phyloP scores from a whole-genome alignment of 768 basidiomycete genomes.

The Pleurotus platypus region DNA sequence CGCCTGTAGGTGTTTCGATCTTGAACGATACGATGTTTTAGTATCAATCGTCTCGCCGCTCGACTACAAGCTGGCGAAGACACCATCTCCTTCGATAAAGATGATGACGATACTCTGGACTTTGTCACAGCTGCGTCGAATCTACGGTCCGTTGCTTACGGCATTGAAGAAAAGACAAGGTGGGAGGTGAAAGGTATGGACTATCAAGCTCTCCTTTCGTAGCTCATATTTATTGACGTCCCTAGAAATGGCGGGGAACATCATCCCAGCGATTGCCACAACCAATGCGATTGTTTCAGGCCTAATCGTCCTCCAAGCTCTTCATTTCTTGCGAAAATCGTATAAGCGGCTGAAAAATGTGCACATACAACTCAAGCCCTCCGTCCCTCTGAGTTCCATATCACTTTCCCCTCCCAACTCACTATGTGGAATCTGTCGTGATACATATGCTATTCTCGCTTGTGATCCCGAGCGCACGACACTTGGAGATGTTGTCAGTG shows the following conservation, averaged over 20 bases:
- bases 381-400: constrained; percentile 73
- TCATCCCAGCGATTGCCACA: constrained; percentile 98
- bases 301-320: constrained; percentile 87
- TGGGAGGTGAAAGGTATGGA: constrained; percentile 93
- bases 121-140: constrained; percentile 96
- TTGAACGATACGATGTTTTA: constrained; percentile 24
- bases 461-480: constrained; percentile 72
- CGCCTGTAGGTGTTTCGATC: not conserved
- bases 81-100: constrained; percentile 91
- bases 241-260: constrained; percentile 98
- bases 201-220: not conserved
- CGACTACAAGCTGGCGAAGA: constrained; percentile 65
- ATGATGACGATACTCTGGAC: constrained; percentile 94
- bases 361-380: constrained; percentile 73
- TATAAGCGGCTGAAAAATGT: constrained; percentile 67
- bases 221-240: not conserved
- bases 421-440: constrained; percentile 80
- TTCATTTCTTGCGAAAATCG: constrained; percentile 73
- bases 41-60: constrained; percentile 74
- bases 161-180: constrained; percentile 82
- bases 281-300: constrained; percentile 98
- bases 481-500: constrained; percentile 69
- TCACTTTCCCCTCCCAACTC: constrained; percentile 67
- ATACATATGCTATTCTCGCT: constrained; percentile 70
- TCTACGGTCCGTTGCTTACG: constrained; percentile 86